A percentile compares a stretch with the other conserved stretches of the same genome.
These are phyloP conservation scores for Madurella fahalii DNA, from an alignment of 2,329 filamentous ascomycete genomes.

Conservation along the genomic window DNA sequence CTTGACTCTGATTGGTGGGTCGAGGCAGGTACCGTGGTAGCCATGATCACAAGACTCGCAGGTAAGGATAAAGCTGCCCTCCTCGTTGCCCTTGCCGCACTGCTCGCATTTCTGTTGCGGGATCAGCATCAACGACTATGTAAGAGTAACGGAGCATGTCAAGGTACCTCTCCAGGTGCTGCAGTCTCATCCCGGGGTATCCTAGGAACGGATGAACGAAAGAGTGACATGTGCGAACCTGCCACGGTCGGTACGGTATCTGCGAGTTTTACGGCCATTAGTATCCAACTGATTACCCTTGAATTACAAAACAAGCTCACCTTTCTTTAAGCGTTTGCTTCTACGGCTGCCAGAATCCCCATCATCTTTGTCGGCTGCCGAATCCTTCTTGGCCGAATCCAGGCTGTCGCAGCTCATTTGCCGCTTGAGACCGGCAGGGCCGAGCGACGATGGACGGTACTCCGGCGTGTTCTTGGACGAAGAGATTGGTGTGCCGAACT, in stretches of 20 bases:
- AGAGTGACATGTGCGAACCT: conserved; percentile 93
- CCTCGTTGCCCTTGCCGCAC: conserved; percentile 71
- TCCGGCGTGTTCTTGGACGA: conserved; percentile 64
- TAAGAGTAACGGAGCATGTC: neutral
- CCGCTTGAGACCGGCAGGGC: conserved; percentile 66
- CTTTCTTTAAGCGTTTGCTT: conserved; percentile 91
- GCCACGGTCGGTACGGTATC: conserved; percentile 77
- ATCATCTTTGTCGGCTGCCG: conserved; percentile 51
- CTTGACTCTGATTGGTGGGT: conserved; percentile 72
- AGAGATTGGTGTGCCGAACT: conserved; percentile 57
- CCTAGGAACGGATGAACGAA: conserved; percentile 73
- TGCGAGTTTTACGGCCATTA: conserved; percentile 37
- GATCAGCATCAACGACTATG: conserved; percentile 3
- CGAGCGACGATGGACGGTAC: conserved; percentile 51
- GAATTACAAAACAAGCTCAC: conserved; percentile 41
- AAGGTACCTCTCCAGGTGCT: conserved; percentile 41
- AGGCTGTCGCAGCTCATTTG: conserved; percentile 61
- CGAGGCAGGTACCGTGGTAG: conserved; percentile 82
- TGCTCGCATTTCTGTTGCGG: conserved; percentile 69
- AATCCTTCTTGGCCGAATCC: conserved; percentile 47
- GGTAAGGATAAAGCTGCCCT: conserved; percentile 64
- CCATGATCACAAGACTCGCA: conserved; percentile 92
- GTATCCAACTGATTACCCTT: conserved; percentile 24
- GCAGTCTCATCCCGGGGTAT: conserved; percentile 52
- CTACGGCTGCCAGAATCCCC: conserved; percentile 67